Conservation (phyloP, 208 protist genomes). For the Leishmania martiniquensis region DNA sequence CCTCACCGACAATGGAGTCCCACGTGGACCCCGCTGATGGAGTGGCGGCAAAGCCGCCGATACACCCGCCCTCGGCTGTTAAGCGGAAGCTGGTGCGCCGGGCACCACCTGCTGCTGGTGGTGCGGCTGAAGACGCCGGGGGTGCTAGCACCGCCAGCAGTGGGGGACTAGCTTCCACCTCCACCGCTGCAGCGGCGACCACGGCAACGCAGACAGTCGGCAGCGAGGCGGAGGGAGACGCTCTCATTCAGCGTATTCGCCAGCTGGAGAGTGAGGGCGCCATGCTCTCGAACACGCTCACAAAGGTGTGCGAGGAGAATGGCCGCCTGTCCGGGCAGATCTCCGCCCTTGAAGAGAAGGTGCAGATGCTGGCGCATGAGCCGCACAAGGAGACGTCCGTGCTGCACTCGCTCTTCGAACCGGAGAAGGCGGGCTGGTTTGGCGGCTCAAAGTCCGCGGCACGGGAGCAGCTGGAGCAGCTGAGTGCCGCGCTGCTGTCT, state of each 20-base stretch:
- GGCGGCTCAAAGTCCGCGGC: slow-evolving; percentile 65
- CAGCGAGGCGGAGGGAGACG: slow-evolving; percentile 55
- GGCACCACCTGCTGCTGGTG: slow-evolving; percentile 2
- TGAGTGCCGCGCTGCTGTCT: slow-evolving; percentile 61
- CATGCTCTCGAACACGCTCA: slow-evolving; percentile 58
- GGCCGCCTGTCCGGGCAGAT: slow-evolving; percentile 47
- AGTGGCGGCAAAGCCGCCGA: neutral
- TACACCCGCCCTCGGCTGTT: neutral
- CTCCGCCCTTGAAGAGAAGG: slow-evolving; percentile 43
- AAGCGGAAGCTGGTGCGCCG: slow-evolving; percentile 26
- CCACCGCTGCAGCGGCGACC: neutral
- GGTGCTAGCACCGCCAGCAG: neutral
- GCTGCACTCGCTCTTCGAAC: slow-evolving; percentile 77
- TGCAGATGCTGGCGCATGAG: slow-evolving; percentile 33
- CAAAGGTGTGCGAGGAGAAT: slow-evolving; percentile 88
- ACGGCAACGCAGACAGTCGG: slow-evolving; percentile 49
- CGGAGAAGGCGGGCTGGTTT: slow-evolving; percentile 84
- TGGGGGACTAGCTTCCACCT: neutral
- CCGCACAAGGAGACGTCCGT: slow-evolving; percentile 55
- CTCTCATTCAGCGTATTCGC: slow-evolving; percentile 57
- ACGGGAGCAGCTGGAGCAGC: slow-evolving; percentile 67
- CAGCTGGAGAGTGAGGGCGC: slow-evolving; percentile 73
- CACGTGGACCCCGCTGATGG: slow-evolving; percentile 16
- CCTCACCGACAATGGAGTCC: slow-evolving; percentile 14
- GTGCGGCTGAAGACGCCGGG: neutral